A percentile compares a stretch with the other conserved stretches of the same genome.
These are phyloP conservation scores for Neohortaea acidophila DNA, from an alignment of 495 filamentous ascomycete genomes.

Conservation along the genomic window DNA sequence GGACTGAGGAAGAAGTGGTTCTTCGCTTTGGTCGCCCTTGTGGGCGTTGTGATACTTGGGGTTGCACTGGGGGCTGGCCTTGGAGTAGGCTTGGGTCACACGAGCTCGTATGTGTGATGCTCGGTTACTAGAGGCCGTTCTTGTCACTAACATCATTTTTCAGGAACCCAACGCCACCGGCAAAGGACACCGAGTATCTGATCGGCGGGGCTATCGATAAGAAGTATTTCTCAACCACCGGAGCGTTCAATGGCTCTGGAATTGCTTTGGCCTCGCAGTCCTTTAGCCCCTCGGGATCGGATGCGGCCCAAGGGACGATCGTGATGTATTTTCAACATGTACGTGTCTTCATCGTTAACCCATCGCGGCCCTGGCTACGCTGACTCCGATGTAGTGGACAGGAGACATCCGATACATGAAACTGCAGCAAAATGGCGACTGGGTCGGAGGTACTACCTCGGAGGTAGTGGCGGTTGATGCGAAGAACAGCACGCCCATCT, in stretches of 20 bases:
- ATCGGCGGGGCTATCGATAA: conserved; percentile 16
- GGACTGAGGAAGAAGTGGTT: conserved; percentile 1
- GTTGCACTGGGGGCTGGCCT: conserved; percentile 6
- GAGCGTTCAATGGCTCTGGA: conserved; percentile 28
- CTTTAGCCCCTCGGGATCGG: conserved; percentile 15
- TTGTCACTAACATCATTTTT: neutral
- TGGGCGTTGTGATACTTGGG: neutral
- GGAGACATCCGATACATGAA: conserved; percentile 24
- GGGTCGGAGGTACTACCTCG: conserved; percentile 21
- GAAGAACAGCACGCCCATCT: conserved; percentile 27
- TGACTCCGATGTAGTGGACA: too few relatives aligned
- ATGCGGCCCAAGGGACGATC: conserved; percentile 16
- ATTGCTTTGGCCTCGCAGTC: conserved; percentile 27
- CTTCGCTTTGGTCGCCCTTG: neutral
- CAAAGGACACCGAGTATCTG: conserved; percentile 5
- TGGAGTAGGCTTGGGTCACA: neutral
- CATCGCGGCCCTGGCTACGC: too few relatives aligned
- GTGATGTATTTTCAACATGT: conserved; percentile 28
- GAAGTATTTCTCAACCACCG: conserved; percentile 17
- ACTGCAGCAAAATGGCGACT: conserved; percentile 15
- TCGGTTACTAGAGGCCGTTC: conserved; percentile 1
- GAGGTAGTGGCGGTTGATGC: conserved; percentile 25
- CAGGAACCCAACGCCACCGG: neutral
- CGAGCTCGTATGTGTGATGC: neutral
- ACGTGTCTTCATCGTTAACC: too few relatives aligned